Conservation (phyloP, 169 alveolate genomes). For the Prorocentrum cordatum region DNA sequence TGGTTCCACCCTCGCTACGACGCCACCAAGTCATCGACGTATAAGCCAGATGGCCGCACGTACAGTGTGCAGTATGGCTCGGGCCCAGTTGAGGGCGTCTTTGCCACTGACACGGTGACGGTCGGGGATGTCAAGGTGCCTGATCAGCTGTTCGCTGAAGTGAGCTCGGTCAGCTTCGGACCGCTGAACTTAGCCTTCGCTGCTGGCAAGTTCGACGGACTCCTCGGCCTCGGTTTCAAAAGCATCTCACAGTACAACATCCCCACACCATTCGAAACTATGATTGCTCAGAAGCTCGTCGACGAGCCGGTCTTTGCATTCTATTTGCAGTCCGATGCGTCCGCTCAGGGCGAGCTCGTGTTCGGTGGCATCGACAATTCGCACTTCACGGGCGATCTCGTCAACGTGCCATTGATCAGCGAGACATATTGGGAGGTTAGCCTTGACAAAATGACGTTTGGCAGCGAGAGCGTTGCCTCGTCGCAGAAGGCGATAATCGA, state of each 20-base stretch:
- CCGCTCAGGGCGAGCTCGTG: slow-evolving; percentile 73
- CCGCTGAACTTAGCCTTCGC: slow-evolving; percentile 74
- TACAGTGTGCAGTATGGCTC: slow-evolving; percentile 74
- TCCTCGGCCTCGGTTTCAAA: too few relatives aligned
- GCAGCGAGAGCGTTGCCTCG: slow-evolving; percentile 12
- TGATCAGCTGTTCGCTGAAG: slow-evolving; percentile 74
- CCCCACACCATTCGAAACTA: too few relatives aligned
- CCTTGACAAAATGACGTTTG: slow-evolving; percentile 50
- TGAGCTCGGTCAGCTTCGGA: slow-evolving; percentile 60
- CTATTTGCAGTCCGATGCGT: too few relatives aligned
- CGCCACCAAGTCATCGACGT: slow-evolving; percentile 72
- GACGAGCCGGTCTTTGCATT: too few relatives aligned
- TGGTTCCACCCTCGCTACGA: slow-evolving; percentile 72
- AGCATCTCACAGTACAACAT: too few relatives aligned
- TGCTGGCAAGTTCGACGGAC: slow-evolving; percentile 78
- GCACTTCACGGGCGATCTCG: slow-evolving; percentile 72
- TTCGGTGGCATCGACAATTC: slow-evolving; percentile 75
- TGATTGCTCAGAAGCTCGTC: too few relatives aligned
- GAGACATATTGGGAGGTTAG: slow-evolving; percentile 76
- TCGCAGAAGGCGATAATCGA: slow-evolving; percentile 76
- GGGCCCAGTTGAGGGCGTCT: slow-evolving; percentile 77
- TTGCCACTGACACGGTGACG: slow-evolving; percentile 72
- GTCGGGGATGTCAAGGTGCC: slow-evolving; percentile 72
- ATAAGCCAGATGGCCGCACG: slow-evolving; percentile 68
- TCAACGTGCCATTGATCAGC: slow-evolving; percentile 75